These are phyloP conservation scores for Russula sp. DNA, from an alignment of 768 basidiomycete genomes.

Conservation along the genomic window DNA sequence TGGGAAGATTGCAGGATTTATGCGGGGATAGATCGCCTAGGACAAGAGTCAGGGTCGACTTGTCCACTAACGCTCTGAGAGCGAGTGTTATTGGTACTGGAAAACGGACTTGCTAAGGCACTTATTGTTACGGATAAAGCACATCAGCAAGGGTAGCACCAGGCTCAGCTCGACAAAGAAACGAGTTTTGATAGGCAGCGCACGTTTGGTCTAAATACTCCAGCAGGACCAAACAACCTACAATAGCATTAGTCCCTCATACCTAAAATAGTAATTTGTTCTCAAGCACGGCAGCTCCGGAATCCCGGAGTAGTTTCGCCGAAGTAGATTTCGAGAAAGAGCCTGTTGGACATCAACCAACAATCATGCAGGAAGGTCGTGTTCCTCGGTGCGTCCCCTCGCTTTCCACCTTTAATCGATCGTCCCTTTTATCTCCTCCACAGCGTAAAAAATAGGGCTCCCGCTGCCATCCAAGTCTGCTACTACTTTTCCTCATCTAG, in stretches of 20 bases:
- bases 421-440: constrained; percentile 4
- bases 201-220: constrained; percentile 22
- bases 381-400: constrained; percentile 54
- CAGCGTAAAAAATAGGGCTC: constrained; percentile 93
- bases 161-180: constrained; percentile 16
- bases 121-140: constrained; percentile 20
- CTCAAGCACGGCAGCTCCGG: background rate
- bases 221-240: constrained; percentile 14
- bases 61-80: constrained; percentile 24
- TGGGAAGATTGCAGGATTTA: background rate
- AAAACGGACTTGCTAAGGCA: constrained; percentile 19
- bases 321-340: background rate
- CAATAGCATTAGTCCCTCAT: constrained; percentile 23
- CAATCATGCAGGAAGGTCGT: constrained; percentile 69
- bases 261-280: background rate
- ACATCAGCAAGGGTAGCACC: constrained; percentile 22
- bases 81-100: constrained; percentile 26
- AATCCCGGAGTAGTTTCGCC: background rate
- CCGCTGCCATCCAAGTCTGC: constrained; percentile 84
- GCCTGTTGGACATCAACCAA: background rate
- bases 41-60: constrained; percentile 23
- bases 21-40: constrained; percentile 15
- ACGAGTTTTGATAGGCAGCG: background rate
- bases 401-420: background rate
- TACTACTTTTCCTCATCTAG: background rate